Evolutionary conservation across 345 rosid species (phyloP).

Genomic region (Fremontodendron californicum): DNA sequence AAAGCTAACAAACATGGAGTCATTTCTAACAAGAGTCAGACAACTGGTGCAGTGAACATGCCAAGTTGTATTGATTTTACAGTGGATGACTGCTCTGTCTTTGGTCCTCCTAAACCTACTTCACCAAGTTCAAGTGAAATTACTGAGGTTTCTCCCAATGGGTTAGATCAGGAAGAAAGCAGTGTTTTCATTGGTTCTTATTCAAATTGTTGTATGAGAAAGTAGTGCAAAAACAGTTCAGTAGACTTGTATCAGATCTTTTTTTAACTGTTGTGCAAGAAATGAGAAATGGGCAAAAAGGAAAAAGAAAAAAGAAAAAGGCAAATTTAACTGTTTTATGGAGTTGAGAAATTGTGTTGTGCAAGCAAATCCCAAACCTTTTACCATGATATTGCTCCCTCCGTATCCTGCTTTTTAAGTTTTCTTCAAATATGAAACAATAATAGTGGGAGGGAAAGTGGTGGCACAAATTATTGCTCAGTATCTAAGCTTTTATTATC

Average conservation of each 20-base stretch:
- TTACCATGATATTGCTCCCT: neutral
- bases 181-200: conserved; percentile 10
- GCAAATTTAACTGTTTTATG: conserved; percentile 8
- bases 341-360: conserved; percentile 19
- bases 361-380: conserved; percentile 20
- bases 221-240: conserved; percentile 6
- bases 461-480: conserved; percentile 18
- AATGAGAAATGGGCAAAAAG: conserved; percentile 2
- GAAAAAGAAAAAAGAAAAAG: neutral
- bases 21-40: neutral
- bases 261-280: conserved; percentile 8
- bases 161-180: conserved; percentile 37
- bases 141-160: conserved; percentile 25
- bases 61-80: conserved; percentile 25
- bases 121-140: conserved; percentile 55
- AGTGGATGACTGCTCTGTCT: conserved; percentile 33
- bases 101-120: conserved; percentile 41
- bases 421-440: conserved; percentile 8
- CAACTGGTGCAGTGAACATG: conserved; percentile 3
- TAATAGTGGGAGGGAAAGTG: conserved; percentile 16
- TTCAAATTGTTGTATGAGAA: conserved; percentile 20
- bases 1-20: conserved; percentile 23
- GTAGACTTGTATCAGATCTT: conserved; percentile 7
- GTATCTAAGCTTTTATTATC: conserved; percentile 21
- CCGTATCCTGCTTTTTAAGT: neutral